phyloP scores from a whole-genome alignment of 148 eudicot species.

The Rhododendron ferrugineum region DNA sequence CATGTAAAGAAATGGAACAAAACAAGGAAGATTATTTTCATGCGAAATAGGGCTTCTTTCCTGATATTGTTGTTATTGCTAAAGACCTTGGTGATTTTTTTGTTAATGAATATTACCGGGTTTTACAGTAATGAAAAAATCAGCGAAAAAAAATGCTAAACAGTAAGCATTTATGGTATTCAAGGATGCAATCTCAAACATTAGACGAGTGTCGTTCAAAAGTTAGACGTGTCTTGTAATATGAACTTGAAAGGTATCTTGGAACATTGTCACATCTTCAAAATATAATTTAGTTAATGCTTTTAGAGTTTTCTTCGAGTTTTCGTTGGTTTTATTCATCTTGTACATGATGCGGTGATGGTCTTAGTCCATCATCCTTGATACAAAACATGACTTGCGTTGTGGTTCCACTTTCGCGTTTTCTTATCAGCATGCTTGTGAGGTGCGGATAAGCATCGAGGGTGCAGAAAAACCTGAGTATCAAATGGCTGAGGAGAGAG shows the following conservation, averaged over 20 bases:
- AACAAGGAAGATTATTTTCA: not conserved
- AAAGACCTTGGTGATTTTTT: not conserved
- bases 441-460: constrained; percentile 21
- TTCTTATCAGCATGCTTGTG: not conserved
- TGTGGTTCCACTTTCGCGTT: not conserved
- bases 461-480: constrained; percentile 32
- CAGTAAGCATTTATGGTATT: not conserved
- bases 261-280: not conserved
- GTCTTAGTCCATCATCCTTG: not conserved
- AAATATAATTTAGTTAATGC: not conserved
- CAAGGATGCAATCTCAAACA: not conserved
- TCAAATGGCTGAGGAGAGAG: constrained; percentile 43
- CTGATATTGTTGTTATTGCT: not conserved
- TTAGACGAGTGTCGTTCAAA: too few relatives aligned
- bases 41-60: not conserved
- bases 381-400: not conserved
- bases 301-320: not conserved
- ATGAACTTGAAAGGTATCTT: not conserved
- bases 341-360: not conserved
- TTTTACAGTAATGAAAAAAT: not conserved
- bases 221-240: not conserved
- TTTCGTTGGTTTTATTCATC: not conserved
- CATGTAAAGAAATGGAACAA: not conserved
- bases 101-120: not conserved
- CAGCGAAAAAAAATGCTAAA: not conserved